These are phyloP conservation scores for Rhynchosporium graminicola DNA, from an alignment of 2,329 filamentous ascomycete species.

Conservation along the genomic window DNA sequence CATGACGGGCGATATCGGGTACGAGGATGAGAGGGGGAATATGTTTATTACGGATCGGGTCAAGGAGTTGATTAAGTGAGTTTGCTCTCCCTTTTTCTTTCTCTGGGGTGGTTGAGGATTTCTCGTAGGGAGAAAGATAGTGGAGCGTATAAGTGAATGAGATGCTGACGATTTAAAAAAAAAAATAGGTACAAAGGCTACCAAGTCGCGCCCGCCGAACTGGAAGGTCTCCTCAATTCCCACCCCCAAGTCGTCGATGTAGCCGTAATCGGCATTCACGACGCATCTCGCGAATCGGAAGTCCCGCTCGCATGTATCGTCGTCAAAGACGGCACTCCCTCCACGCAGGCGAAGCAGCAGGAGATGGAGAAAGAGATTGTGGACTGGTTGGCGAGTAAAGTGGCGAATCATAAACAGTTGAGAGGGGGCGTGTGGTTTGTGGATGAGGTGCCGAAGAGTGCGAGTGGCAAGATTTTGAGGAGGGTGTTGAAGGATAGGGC, in stretches of 20 bases:
- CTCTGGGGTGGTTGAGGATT: too few relatives aligned
- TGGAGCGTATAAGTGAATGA: too few relatives aligned
- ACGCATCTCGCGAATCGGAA: slow-evolving; percentile 65
- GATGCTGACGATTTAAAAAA: neutral
- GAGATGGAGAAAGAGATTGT: slow-evolving; percentile 56
- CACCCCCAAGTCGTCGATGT: slow-evolving; percentile 53
- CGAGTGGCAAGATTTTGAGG: slow-evolving; percentile 54
- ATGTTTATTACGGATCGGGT: slow-evolving; percentile 87
- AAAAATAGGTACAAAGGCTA: slow-evolving; percentile 55
- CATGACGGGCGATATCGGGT: slow-evolving; percentile 77
- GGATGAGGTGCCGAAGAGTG: slow-evolving; percentile 69
- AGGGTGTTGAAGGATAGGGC: slow-evolving; percentile 48
- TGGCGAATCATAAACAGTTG: slow-evolving; percentile 66
- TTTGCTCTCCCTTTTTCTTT: neutral
- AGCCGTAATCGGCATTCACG: slow-evolving; percentile 63
- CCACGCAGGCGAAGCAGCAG: slow-evolving; percentile 4
- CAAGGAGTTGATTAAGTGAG: slow-evolving; percentile 59
- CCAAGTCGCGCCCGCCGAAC: slow-evolving; percentile 67
- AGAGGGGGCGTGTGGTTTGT: slow-evolving; percentile 68
- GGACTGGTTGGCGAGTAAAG: slow-evolving; percentile 57
- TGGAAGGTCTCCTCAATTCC: slow-evolving; percentile 52
- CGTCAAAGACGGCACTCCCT: slow-evolving; percentile 30
- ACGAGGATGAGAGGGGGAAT: slow-evolving; percentile 72
- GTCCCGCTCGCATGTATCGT: slow-evolving; percentile 68
- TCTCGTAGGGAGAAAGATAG: too few relatives aligned